Evolutionary conservation across 345 rosid species (phyloP).

Genomic region (Eucalyptus erythrocorys): DNA sequence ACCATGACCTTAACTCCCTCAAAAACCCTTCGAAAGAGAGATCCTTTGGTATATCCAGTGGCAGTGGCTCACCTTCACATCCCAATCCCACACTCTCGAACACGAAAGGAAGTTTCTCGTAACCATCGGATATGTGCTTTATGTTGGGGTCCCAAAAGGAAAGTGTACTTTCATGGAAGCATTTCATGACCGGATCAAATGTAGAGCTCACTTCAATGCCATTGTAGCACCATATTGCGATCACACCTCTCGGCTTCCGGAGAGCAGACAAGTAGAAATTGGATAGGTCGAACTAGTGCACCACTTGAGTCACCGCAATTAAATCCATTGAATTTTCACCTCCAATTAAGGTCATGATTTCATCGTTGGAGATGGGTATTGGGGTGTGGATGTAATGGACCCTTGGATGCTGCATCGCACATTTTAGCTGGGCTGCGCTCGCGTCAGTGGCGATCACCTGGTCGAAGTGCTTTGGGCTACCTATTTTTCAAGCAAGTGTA

Average conservation of each 20-base stretch:
- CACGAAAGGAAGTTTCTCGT: conserved; percentile 44
- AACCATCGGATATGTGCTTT: conserved; percentile 12
- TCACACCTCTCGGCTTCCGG: conserved; percentile 48
- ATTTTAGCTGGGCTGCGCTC: conserved; percentile 38
- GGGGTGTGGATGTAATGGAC: conserved; percentile 42
- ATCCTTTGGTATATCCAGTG: conserved; percentile 28
- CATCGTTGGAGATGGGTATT: conserved; percentile 25
- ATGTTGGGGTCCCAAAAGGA: conserved; percentile 27
- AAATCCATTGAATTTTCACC: conserved; percentile 50
- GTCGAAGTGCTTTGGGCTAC: conserved; percentile 45
- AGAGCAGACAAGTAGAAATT: conserved; percentile 41
- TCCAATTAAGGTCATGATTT: conserved; percentile 26
- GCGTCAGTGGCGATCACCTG: conserved; percentile 40
- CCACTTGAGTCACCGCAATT: conserved; percentile 37
- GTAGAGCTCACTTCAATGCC: not conserved
- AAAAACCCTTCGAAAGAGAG: conserved; percentile 34
- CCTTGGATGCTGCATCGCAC: conserved; percentile 20
- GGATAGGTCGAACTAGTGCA: conserved; percentile 64
- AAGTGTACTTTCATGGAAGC: conserved; percentile 21
- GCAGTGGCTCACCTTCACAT: conserved; percentile 36
- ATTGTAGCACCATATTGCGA: conserved; percentile 38
- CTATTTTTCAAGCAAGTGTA: not conserved
- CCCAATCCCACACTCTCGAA: conserved; percentile 51
- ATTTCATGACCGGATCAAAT: conserved; percentile 27
- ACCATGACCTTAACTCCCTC: conserved; percentile 26